phyloP scores from a whole-genome alignment of 495 filamentous ascomycete genomes.

The Haplographium delicatum region DNA sequence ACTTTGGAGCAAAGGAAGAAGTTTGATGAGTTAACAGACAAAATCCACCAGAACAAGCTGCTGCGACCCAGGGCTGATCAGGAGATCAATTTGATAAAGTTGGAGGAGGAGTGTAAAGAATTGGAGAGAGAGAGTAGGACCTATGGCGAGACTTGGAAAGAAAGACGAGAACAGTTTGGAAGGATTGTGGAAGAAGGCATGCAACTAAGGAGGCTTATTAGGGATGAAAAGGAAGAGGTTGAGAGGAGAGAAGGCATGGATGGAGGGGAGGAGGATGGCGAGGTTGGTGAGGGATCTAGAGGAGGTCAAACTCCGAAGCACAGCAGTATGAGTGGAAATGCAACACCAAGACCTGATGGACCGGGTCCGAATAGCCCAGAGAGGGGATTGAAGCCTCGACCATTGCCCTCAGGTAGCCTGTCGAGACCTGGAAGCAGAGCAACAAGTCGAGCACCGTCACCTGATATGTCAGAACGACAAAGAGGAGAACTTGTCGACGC shows the following conservation, averaged over 20 bases:
- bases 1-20: constrained; percentile 72
- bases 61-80: constrained; percentile 82
- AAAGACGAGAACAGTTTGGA: constrained; percentile 82
- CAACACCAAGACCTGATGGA: constrained; percentile 61
- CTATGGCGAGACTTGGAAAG: constrained; percentile 78
- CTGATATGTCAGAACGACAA: constrained; percentile 20
- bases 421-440: constrained; percentile 24
- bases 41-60: constrained; percentile 76
- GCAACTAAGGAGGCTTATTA: constrained; percentile 76
- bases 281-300: constrained; percentile 38
- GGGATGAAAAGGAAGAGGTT: constrained; percentile 91
- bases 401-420: constrained; percentile 9
- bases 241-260: constrained; percentile 73
- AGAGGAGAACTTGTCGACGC: constrained; percentile 61
- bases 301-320: constrained; percentile 45
- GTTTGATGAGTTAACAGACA: constrained; percentile 81
- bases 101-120: constrained; percentile 83
- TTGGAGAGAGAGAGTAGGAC: constrained; percentile 76
- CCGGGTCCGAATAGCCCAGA: constrained; percentile 9
- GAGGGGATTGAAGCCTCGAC: constrained; percentile 20
- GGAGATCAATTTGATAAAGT: constrained; percentile 65
- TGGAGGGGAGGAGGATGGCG: constrained; percentile 67
- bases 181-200: constrained; percentile 87
- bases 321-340: constrained; percentile 43
- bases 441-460: constrained; percentile 25